These are phyloP conservation scores for Claviceps sp. DNA, from an alignment of 2,329 filamentous ascomycete species.

Conservation along the genomic window DNA sequence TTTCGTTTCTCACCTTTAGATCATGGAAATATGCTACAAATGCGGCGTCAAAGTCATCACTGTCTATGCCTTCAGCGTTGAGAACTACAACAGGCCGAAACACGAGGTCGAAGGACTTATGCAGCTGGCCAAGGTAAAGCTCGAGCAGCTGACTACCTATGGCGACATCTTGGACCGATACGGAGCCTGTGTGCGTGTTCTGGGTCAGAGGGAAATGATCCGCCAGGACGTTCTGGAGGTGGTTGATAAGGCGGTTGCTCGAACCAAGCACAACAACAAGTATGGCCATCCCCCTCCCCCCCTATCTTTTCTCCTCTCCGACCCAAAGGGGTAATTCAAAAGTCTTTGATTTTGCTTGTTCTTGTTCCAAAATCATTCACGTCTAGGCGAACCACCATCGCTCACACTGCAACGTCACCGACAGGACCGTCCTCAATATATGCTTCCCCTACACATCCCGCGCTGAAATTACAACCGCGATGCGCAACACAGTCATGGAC, in stretches of 20 bases:
- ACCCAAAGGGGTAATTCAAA: too few species aligned
- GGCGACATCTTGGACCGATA: constrained; percentile 88
- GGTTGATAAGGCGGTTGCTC: constrained; percentile 70
- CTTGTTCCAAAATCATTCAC: too few species aligned
- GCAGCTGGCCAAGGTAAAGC: constrained; percentile 93
- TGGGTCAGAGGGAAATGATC: constrained; percentile 74
- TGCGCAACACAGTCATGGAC: constrained; percentile 75
- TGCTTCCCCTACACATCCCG: constrained; percentile 96
- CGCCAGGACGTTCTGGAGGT: constrained; percentile 79
- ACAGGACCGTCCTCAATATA: constrained; percentile 61
- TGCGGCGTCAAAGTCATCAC: constrained; percentile 93
- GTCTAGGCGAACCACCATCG: neutral
- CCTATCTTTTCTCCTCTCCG: too few species aligned
- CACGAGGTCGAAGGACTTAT: constrained; percentile 95
- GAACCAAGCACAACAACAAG: constrained; percentile 80
- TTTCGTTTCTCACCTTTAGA: constrained; percentile 30
- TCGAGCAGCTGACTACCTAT: constrained; percentile 82
- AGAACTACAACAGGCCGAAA: constrained; percentile 95
- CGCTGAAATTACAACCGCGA: constrained; percentile 85
- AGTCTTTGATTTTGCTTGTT: neutral
- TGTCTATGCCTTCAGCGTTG: constrained; percentile 96
- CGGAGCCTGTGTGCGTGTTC: constrained; percentile 70
- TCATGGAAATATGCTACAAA: constrained; percentile 97
- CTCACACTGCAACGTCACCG: constrained; percentile 3
- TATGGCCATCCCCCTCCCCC: constrained; percentile 17